Conservation (phyloP, 805 yeast species). For the Wickerhamomyces tratensis region DNA sequence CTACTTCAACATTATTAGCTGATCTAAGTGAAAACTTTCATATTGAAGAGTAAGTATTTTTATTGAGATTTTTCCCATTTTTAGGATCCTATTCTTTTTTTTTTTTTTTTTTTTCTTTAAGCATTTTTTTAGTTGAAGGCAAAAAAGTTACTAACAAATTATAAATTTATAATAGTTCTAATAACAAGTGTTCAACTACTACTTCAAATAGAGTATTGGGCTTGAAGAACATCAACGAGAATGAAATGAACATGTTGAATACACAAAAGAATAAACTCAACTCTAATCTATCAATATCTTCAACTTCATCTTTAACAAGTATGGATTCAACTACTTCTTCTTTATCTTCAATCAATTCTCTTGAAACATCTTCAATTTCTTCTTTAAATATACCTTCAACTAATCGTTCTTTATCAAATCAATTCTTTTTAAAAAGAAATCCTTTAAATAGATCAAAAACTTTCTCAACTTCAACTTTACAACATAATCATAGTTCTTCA, state of each 20-base stretch:
- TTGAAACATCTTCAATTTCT: not conserved
- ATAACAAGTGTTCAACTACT: not conserved
- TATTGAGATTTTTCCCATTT: not conserved
- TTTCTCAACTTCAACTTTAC: constrained; percentile 1
- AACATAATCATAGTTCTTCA: constrained; percentile 12
- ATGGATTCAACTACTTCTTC: not conserved
- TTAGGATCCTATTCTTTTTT: not conserved
- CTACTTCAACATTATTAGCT: constrained; percentile 28
- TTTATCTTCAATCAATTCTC: no score
- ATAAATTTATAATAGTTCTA: no score
- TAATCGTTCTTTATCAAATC: not conserved
- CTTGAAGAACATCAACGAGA: not conserved
- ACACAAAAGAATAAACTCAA: constrained; percentile 1
- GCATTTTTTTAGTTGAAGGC: no score
- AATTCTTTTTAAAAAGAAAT: constrained; percentile 3
- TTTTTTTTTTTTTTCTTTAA: no score
- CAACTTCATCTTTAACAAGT: constrained; percentile 3
- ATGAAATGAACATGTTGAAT: not conserved
- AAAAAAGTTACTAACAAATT: no score
- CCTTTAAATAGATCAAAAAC: constrained; percentile 16
- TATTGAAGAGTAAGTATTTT: constrained; percentile 15
- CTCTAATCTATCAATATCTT: not conserved
- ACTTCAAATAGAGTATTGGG: constrained; percentile 11
- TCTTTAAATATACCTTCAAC: no score
- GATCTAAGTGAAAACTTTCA: constrained; percentile 29